Percentiles rank a stretch among this genome's conserved stretches.
Evolutionary conservation across 805 yeast genomes (phyloP).

Genomic region (Lipomyces yamanashiensis): DNA sequence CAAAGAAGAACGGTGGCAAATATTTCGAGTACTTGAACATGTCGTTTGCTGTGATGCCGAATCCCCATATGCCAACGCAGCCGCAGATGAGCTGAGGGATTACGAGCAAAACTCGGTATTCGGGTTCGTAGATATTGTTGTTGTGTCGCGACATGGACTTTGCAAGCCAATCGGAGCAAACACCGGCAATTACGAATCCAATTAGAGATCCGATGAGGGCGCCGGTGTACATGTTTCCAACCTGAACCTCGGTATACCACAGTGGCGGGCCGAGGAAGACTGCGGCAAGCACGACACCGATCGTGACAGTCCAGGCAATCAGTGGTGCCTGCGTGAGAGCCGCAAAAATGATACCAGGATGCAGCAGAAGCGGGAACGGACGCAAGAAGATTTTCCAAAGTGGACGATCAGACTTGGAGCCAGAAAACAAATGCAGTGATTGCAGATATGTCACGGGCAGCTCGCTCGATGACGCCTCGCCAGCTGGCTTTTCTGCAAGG

Average conservation of each 20-base stretch:
- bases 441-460: constrained; percentile 18
- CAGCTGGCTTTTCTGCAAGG: not conserved
- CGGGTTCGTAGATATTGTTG: constrained; percentile 36
- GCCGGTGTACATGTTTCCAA: constrained; percentile 35
- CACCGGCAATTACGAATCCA: constrained; percentile 34
- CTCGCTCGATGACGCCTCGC: constrained; percentile 1
- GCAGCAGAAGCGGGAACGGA: constrained; percentile 30
- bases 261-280: constrained; percentile 36
- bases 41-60: constrained; percentile 28
- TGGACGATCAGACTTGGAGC: constrained; percentile 27
- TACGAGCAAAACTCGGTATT: constrained; percentile 30
- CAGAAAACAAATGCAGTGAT: constrained; percentile 27
- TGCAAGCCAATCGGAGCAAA: constrained; percentile 23
- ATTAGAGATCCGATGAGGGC: constrained; percentile 29
- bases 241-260: constrained; percentile 29
- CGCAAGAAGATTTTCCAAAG: constrained; percentile 34
- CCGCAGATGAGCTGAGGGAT: constrained; percentile 32
- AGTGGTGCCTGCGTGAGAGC: constrained; percentile 33
- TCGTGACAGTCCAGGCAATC: constrained; percentile 37
- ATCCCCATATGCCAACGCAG: constrained; percentile 34
- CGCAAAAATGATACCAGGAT: constrained; percentile 34
- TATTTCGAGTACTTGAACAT: constrained; percentile 20
- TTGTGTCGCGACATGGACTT: constrained; percentile 23
- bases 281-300: constrained; percentile 36
- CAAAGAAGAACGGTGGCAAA: constrained; percentile 35